Evolutionary conservation across 2,329 filamentous ascomycete species (phyloP), one percentile per base, ranked within the genome.

Genomic region (Graphium sp.): DNA sequence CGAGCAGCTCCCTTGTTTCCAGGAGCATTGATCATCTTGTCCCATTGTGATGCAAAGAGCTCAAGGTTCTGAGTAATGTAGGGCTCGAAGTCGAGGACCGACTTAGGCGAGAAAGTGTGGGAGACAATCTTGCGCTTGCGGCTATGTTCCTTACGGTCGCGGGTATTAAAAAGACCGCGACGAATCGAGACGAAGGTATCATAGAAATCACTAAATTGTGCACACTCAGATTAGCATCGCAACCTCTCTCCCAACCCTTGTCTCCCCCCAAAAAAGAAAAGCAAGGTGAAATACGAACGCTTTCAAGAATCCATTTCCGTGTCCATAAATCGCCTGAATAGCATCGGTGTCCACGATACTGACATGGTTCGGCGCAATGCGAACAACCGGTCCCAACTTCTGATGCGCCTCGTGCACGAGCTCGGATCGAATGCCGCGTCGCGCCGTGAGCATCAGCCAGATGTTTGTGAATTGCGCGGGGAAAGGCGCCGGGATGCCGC

Each of bases 171-270:
- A 9, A 94, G 62, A 13, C 83, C 83, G 9, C 81, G 70, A 28
- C 67, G 69, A 43, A 92, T 91, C 9, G 79, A 85, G 31, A 93
- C 83, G 41, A 93, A 93, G 28, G 81, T 79, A 43, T 92, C 82
- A 42, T 93, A 93, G 54, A 85, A 93, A 3, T 87, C 74, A 23
- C 77, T 83, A 17, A 4, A 3, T n/a, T n/a, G n/a, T 33, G 7
- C 4, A 2, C 8, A 15, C 22, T 30, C 21, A 37, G 35, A 16
- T n/a, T n/a, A n/a, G n/a, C n/a, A n/a, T n/a, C n/a, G n/a, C n/a
- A n/a, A n/a, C n/a, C n/a, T n/a, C n/a, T n/a, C n/a, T n/a, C n/a
- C n/a, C n/a, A n/a, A n/a, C n/a, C n/a, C n/a, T n/a, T n/a, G n/a
- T n/a, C n/a, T n/a, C n/a, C n/a, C n/a, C n/a, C n/a, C n/a, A n/a